These are phyloP conservation scores for Jaapia argillacea DNA, from an alignment of 768 basidiomycete species.

Conservation along the genomic window DNA sequence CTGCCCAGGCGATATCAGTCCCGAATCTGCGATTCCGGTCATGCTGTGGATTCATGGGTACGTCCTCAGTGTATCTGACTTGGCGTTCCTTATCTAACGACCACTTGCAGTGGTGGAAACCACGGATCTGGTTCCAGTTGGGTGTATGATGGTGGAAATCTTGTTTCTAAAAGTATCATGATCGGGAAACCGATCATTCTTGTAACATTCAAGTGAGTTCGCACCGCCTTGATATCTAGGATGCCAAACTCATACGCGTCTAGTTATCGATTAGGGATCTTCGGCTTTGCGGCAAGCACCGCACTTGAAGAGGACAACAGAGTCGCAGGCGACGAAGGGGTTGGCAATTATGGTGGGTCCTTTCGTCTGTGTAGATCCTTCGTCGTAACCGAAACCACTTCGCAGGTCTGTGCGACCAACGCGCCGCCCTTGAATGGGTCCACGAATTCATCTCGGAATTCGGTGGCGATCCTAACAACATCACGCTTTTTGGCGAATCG, in stretches of 20 bases:
- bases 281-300: slow-evolving; percentile 66
- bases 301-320: slow-evolving; percentile 61
- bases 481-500: slow-evolving; percentile 23
- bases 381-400: not conserved
- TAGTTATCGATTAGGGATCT: slow-evolving; percentile 69
- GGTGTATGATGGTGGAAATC: slow-evolving; percentile 64
- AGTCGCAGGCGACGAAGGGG: slow-evolving; percentile 53
- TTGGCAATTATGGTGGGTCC: slow-evolving; percentile 64
- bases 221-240: slow-evolving; percentile 10
- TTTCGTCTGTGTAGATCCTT: not conserved
- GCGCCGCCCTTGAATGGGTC: slow-evolving; percentile 40
- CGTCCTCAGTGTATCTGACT: slow-evolving; percentile 14
- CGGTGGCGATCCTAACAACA: slow-evolving; percentile 34
- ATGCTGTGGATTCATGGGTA: slow-evolving; percentile 88
- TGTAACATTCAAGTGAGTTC: slow-evolving; percentile 65
- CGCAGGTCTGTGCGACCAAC: slow-evolving; percentile 16
- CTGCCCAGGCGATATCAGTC: slow-evolving; percentile 47
- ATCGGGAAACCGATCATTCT: slow-evolving; percentile 58
- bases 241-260: not conserved
- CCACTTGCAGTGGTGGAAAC: slow-evolving; percentile 48
- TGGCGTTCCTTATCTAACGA: slow-evolving; percentile 3
- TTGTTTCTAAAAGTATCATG: slow-evolving; percentile 59
- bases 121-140: slow-evolving; percentile 68
- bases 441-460: slow-evolving; percentile 40
- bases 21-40: slow-evolving; percentile 52